Base-by-base conservation (phyloP, 2,329 filamentous ascomycete genomes). In the Claviceps sp. region DNA sequence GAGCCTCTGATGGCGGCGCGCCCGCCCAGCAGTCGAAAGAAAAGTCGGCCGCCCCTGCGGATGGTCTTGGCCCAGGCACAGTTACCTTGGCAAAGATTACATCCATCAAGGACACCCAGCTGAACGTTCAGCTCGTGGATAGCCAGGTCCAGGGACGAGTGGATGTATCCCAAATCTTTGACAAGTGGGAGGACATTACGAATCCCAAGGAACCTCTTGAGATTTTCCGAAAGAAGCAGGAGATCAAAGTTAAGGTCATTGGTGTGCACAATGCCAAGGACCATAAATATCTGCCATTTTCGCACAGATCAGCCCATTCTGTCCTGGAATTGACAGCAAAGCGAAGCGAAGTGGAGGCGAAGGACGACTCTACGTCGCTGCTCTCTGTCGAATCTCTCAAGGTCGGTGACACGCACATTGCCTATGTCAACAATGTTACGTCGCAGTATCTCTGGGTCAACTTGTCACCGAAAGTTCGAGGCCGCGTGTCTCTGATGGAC, bases 321-420 rank as follows among this genome's bases (percentile, higher is more conserved):
- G 85, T 95, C 1, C 86, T 91, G 54, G 93, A 98, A 65, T 77
- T 97, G 50, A 93, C 90, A 4, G 79, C 85, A 4, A 96, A 90
- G 69, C 77, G 80, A 37, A 85, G 79, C 53, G 78, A 85, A 54
- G 66, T 83, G 50, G 74, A 82, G 50, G 64, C 63, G 20, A 66
- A 67, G 11, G 56, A 64, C 6, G 59, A 44, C 5, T 24, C 22
- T 44, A 14, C 67, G 0, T 60, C 71, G 37, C 71, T 83, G 1
- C 71, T 95, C 46, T 81, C 81, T 7, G 71, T 96, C 37, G 82
- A 87, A 26, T 79, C 86, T 54, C 71, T 98, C 55, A 75, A 84
- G 60, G 71, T 80, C 49, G 89, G 85, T 18, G 83, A 85, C 18
- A 79, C 77, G 2, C 82, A 86, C 67, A 67, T 94, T 49, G 90